Base-by-base conservation (phyloP, 1,284 basidiomycete genomes). In the Leccinum olivaceoglutinosum region DNA sequence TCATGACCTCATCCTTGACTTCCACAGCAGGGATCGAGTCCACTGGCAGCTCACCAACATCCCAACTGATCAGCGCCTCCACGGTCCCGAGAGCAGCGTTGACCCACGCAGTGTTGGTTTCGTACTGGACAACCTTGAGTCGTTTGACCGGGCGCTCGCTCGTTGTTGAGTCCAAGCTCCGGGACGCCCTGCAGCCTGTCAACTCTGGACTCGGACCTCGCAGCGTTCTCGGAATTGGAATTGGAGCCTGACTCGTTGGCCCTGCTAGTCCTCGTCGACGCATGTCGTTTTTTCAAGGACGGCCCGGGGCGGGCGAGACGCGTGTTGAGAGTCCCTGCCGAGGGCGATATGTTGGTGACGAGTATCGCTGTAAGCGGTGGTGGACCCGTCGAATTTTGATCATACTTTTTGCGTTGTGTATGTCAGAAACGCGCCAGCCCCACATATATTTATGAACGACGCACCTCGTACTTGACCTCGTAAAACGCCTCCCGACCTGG, bases 341-440 rank as follows among this genome's bases (percentile, higher is more conserved):
- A 29, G 29, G 29, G 85, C 4, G 89, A 86, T 38, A 97, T 80
- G 60, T 85, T 85, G 16, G 85, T 84, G 58, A 97, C 78, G 12
- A 96, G 82, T 1, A 98, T 84, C 3, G 87, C 83, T 0, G 86
- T 85, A 0, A 90, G 87, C 0, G 93, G 93, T n/a, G 89, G 84
- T 0, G 87, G 83, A 1, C 89, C 90, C 2, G 80, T 81, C 2
- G 93, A 93, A 71, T 92, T 80, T 34, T 78, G 76, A 74, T 97
- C 94, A 78, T 89, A 88, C 90, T 94, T 75, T 94, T 74, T 10
- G 0, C 14, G 18, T 18, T 56, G 65, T 34, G n/a, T 51, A 60
- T 29, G 63, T 69, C 64, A 68, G 66, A 67, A 62, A 60, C 36
- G 54, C 32, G 29, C 53, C 32, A 21, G 12, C 6, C 18, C 4